Evolutionary conservation across 495 filamentous ascomycete genomes (phyloP), one percentile per base, ranked within the genome.

Genomic region (Entonaema liquescens): DNA sequence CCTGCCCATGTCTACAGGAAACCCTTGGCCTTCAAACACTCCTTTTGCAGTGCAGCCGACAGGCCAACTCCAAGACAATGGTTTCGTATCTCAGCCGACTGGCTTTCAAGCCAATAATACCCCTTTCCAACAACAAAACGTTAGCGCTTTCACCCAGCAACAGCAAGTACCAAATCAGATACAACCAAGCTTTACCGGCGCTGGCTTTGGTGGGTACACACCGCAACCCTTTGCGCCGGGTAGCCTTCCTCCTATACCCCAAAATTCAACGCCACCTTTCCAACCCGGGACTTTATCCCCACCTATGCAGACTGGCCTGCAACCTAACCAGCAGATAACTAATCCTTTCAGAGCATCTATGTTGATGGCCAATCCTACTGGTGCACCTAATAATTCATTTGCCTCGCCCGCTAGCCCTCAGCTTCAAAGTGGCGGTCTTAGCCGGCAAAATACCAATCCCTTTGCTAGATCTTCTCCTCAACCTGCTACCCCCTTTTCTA

Each of bases 281-380:
- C 85, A 86, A 67, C 55, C 72, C 21, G 75, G 65, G 23, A 71
- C 65, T 57, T 74, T 65, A 74, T 78, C 47, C 72, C 76, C 33
- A 74, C 79, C 73, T 21, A 74, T 76, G 73, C 75, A 77, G 56
- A 77, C 75, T 5, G 82, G 83, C 15, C 83, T 88, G 36, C 82
- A 81, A 29, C 74, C 80, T 0, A 77, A 78, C 3, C 81, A 86
- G 56, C 91, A 91, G 64, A 86, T 82, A 12, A 94, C 93, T 3
- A 97, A 97, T 77, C 94, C 94, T 4, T 97, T 97, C 83, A 86
- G 94, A 40, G 90, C 92, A 74, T 95, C 93, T 2, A 93, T 93
- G 87, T 82, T 95, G 82, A 80, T 90, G 75, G 84, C 82, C 60
- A 82, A 76, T 76, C 82, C 76, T 80, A 89, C 76, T 74, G 83